Percentiles rank a stretch among this genome's conserved stretches.
Evolutionary conservation across 768 basidiomycete species (phyloP).

Genomic region (Leccinum barrowsii): DNA sequence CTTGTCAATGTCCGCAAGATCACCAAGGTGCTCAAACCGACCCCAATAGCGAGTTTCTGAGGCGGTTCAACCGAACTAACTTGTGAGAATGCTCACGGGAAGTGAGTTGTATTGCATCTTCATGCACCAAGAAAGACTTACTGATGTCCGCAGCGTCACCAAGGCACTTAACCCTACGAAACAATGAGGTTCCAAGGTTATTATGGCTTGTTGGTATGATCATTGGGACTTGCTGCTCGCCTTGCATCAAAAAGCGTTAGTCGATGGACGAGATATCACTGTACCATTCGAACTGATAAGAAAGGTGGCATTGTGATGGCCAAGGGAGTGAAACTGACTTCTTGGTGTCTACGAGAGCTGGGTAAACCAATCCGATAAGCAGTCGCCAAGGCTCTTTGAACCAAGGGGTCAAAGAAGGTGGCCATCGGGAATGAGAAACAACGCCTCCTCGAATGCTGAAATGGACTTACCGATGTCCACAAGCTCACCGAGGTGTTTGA

Average conservation of each 20-base stretch:
- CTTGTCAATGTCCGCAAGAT: not conserved
- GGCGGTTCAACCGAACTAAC: not conserved
- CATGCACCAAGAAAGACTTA: not conserved
- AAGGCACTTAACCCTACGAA: not conserved
- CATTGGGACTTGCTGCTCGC: not conserved
- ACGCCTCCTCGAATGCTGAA: not conserved
- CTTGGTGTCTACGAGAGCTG: too few relatives aligned
- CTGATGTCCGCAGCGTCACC: not conserved
- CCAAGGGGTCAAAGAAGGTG: not conserved
- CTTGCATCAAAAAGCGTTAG: not conserved
- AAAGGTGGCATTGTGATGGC: too few relatives aligned
- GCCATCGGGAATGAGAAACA: not conserved
- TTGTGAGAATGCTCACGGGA: not conserved
- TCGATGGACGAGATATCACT: not conserved
- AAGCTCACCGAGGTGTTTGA: not conserved
- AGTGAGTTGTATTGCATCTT: not conserved
- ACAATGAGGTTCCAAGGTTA: not conserved
- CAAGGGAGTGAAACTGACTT: too few relatives aligned
- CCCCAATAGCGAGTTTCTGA: not conserved
- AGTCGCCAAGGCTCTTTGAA: not conserved
- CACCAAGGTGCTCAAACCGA: not conserved
- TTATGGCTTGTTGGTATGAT: not conserved
- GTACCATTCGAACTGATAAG: not conserved
- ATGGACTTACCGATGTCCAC: not conserved
- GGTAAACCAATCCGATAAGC: not conserved